These are phyloP conservation scores for Ambrosia artemisiifolia DNA, from an alignment of 129 eudicot genomes.

Conservation along the genomic window DNA sequence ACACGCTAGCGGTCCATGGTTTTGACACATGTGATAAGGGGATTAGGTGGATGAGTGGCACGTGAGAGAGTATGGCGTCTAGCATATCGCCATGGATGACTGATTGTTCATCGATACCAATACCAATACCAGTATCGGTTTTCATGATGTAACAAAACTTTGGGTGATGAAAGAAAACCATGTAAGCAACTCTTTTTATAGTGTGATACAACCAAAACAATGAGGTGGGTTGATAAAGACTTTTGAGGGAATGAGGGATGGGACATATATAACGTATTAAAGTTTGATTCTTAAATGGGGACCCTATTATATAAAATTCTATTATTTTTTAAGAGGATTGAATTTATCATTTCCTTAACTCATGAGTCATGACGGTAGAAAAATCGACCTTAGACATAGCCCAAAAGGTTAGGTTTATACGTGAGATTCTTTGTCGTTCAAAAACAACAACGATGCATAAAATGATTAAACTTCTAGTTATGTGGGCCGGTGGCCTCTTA, in stretches of 20 bases:
- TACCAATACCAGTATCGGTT: neutral
- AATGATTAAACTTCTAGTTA: too few relatives aligned
- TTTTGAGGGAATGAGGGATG: neutral
- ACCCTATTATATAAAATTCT: too few relatives aligned
- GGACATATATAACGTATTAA: too few relatives aligned
- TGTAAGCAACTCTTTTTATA: neutral
- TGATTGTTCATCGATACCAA: neutral
- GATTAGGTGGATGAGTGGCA: slow-evolving; percentile 53
- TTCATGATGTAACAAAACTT: neutral
- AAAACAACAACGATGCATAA: too few relatives aligned
- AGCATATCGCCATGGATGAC: slow-evolving; percentile 50
- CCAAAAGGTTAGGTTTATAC: too few relatives aligned
- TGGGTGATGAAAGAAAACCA: neutral
- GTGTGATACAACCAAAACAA: neutral
- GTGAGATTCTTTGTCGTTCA: too few relatives aligned
- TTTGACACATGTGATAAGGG: slow-evolving; percentile 52
- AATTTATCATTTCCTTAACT: too few relatives aligned
- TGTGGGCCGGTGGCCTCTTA: too few relatives aligned
- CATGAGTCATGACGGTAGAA: too few relatives aligned
- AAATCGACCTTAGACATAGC: too few relatives aligned
- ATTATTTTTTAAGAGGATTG: too few relatives aligned
- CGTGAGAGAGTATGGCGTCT: slow-evolving; percentile 45
- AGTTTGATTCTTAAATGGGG: too few relatives aligned
- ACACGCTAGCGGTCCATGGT: slow-evolving; percentile 51
- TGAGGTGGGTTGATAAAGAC: neutral